Evolutionary conservation across 169 alveolate genomes (phyloP).

Genomic region (Eimeria praecox): DNA sequence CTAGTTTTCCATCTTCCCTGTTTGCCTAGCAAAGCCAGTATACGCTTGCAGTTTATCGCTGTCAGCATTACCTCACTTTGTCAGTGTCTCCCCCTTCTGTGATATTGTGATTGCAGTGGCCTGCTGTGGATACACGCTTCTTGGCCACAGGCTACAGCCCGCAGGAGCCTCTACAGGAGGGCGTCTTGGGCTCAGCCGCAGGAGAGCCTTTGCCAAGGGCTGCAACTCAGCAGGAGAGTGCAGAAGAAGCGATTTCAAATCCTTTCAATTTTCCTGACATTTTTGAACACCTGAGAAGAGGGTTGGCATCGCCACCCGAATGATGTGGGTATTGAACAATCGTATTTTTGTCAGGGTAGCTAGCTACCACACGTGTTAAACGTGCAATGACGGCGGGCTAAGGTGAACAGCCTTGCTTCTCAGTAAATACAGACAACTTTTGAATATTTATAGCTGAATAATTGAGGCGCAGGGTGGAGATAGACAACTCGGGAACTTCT

Average conservation of each 20-base stretch:
- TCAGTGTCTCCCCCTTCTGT: neutral
- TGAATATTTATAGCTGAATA: neutral
- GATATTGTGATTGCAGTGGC: neutral
- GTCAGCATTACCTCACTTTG: neutral
- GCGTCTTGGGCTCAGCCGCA: neutral
- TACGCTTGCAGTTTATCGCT: neutral
- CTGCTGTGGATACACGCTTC: neutral
- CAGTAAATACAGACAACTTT: neutral
- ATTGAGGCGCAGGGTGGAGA: neutral
- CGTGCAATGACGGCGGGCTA: neutral
- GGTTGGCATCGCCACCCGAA: no score
- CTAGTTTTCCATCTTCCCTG: no score
- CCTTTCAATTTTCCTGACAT: slow-evolving; percentile 14
- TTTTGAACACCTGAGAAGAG: neutral
- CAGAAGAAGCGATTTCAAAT: neutral
- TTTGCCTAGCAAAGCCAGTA: neutral
- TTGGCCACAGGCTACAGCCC: neutral
- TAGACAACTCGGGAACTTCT: neutral
- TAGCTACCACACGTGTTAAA: neutral
- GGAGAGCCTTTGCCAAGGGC: neutral
- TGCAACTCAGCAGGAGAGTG: neutral
- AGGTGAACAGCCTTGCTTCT: neutral
- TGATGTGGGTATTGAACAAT: neutral
- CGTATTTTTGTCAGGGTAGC: neutral
- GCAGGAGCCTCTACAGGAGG: neutral